Conservation (phyloP, 495 filamentous ascomycete genomes). For the Penicillium paxilli region DNA sequence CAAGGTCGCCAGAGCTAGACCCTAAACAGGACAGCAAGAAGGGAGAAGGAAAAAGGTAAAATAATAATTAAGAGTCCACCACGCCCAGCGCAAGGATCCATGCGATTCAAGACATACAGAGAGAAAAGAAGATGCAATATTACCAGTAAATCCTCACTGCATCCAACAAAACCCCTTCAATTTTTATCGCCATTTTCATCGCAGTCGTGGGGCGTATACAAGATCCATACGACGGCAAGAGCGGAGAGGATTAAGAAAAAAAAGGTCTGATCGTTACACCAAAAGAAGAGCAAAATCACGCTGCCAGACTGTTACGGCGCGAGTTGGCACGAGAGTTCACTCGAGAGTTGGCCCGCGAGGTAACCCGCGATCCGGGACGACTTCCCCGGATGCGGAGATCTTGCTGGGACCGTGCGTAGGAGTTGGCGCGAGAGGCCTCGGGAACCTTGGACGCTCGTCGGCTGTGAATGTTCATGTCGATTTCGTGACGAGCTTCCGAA, state of each 20-base stretch:
- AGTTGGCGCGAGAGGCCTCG: conserved; percentile 40
- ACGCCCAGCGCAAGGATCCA: conserved; percentile 24
- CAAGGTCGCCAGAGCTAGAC: background rate
- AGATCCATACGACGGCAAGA: background rate
- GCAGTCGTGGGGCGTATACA: background rate
- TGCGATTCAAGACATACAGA: conserved; percentile 25
- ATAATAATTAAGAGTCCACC: conserved; percentile 17
- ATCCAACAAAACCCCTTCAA: background rate
- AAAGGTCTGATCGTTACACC: too few species aligned
- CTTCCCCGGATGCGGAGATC: conserved; percentile 50
- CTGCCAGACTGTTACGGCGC: conserved; percentile 36
- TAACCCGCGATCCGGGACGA: conserved; percentile 36
- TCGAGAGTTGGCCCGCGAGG: conserved; percentile 37
- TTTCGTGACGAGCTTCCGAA: conserved; percentile 51
- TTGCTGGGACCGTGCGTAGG: conserved; percentile 50
- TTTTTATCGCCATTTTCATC: background rate
- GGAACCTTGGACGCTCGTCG: conserved; percentile 41
- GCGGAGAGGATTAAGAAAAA: background rate
- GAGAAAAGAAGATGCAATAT: conserved; percentile 21
- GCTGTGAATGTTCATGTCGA: conserved; percentile 33
- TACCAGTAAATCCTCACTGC: conserved; percentile 1
- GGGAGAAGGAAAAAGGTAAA: background rate
- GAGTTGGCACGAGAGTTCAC: conserved; percentile 34
- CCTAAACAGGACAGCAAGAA: background rate
- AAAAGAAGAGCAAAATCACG: background rate